Evolutionary conservation across 768 basidiomycete genomes (phyloP).

Genomic region (Tricholomella constricta): DNA sequence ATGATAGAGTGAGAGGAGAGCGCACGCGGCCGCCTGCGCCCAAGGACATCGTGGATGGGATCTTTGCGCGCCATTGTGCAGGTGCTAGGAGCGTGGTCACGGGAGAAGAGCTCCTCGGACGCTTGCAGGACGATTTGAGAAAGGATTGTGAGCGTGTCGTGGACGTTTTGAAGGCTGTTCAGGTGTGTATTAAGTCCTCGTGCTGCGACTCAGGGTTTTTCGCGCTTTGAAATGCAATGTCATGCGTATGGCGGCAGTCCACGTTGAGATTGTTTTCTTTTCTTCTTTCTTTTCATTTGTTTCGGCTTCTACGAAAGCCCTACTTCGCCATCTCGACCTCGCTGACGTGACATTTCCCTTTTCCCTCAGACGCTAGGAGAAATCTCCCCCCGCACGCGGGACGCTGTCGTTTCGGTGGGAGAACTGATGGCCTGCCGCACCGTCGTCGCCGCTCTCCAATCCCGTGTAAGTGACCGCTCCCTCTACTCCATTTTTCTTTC

Average conservation of each 20-base stretch:
- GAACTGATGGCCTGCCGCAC: slow-evolving; percentile 14
- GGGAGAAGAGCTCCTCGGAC: background rate
- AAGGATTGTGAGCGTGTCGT: slow-evolving; percentile 4
- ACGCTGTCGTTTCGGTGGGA: slow-evolving; percentile 8
- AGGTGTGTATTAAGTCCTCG: background rate
- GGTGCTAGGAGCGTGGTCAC: background rate
- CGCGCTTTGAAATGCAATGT: no score
- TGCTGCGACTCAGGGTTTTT: no score
- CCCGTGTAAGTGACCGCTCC: slow-evolving; percentile 2
- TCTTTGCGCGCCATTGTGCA: slow-evolving; percentile 1
- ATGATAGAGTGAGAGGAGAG: no score
- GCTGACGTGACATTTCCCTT: no score
- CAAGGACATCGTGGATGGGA: background rate
- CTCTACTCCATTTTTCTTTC: background rate
- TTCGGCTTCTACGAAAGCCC: no score
- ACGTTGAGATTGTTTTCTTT: no score
- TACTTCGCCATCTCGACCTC: no score
- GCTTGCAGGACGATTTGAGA: background rate
- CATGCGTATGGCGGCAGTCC: no score
- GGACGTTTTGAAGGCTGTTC: background rate
- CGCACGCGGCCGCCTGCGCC: background rate
- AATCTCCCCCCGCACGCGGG: slow-evolving; percentile 5
- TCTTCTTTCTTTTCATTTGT: no score
- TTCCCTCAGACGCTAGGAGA: slow-evolving; percentile 4
- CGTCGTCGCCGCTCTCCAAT: slow-evolving; percentile 9